Base-by-base conservation (phyloP, 2,329 filamentous ascomycete species). In the Aspergillus latus region DNA sequence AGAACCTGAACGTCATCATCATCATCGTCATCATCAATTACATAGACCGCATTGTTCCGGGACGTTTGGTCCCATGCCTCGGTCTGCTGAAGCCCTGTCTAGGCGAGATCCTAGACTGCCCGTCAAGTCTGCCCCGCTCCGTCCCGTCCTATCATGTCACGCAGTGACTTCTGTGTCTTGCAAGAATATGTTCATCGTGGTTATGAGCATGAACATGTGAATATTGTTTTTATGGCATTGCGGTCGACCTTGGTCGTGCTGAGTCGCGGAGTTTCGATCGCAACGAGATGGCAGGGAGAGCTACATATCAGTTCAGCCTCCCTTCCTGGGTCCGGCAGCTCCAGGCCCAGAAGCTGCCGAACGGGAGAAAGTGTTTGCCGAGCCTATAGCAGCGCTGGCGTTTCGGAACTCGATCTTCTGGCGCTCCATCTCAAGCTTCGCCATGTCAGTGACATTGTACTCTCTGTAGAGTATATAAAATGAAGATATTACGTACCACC, bases 351-450 rank as follows among this genome's bases (percentile, higher is more conserved):
- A 52, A 51, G 59, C 60, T 13, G 42, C 43, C 15, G 45, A 46
- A 15, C 60, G 60, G 30, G 59, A 46, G 40, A 62, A 73, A 26
- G 71, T 67, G 45, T 67, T 68, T 34, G 62, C 64, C 21, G 66
- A 67, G 16, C 70, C 69, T 47, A 74, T 73, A 5, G 69, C 67
- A 13, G 72, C 69, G 55, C 73, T 74, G 11, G 73, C 73, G 49
- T 68, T 75, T 43, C 75, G 72, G 21, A 78, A 65, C 56, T 76
- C 73, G 26, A 78, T 76, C 63, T 79, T 79, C 60, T 77, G 74
- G 47, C 75, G 72, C 62, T 79, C 77, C 76, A 79, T 78, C 60
- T 78, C 76, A 48, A 77, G 72, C 75, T 77, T 15, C 49, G 44
- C 34, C 42, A 6, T 10, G 52, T 56, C 29, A 53, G 43, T 28